These are phyloP conservation scores for Aspergillus versicolor DNA, from an alignment of 2,329 filamentous ascomycete genomes.

Conservation along the genomic window DNA sequence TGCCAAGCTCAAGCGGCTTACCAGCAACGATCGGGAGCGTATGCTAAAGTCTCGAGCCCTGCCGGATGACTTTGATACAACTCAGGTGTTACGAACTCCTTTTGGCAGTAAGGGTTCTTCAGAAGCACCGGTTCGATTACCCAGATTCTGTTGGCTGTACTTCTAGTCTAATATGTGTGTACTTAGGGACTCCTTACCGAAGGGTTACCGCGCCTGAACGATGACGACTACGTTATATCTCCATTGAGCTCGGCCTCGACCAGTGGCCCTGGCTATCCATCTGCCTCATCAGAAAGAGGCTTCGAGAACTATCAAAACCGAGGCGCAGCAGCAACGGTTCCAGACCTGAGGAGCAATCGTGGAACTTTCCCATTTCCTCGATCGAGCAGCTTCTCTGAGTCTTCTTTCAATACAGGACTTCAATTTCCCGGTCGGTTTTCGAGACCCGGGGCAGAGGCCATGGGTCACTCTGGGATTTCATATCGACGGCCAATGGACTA, in stretches of 20 bases:
- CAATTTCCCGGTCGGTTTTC: slow-evolving; percentile 30
- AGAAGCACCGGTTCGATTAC: slow-evolving; percentile 50
- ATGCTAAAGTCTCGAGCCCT: slow-evolving; percentile 61
- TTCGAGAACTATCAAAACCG: slow-evolving; percentile 29
- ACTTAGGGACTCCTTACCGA: slow-evolving; percentile 35
- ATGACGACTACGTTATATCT: slow-evolving; percentile 40
- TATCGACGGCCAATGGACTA: slow-evolving; percentile 34
- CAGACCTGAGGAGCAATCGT: slow-evolving; percentile 29
- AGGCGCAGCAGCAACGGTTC: slow-evolving; percentile 27
- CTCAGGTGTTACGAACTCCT: slow-evolving; percentile 57
- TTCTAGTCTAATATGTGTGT: slow-evolving; percentile 20
- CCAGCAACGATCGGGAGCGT: slow-evolving; percentile 60
- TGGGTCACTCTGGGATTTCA: slow-evolving; percentile 24
- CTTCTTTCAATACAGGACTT: slow-evolving; percentile 29
- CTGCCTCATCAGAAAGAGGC: slow-evolving; percentile 25
- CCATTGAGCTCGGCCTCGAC: slow-evolving; percentile 37
- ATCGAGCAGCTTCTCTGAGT: slow-evolving; percentile 38
- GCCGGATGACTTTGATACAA: slow-evolving; percentile 61
- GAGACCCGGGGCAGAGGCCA: slow-evolving; percentile 22
- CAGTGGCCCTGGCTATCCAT: slow-evolving; percentile 36
- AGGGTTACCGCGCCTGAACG: slow-evolving; percentile 31
- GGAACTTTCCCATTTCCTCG: slow-evolving; percentile 29
- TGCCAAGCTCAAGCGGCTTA: slow-evolving; percentile 62
- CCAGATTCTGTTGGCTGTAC: slow-evolving; percentile 34
- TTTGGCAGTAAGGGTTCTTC: slow-evolving; percentile 48